Evolutionary conservation across 768 basidiomycete genomes (phyloP).

Genomic region (Termitomyces sp.): DNA sequence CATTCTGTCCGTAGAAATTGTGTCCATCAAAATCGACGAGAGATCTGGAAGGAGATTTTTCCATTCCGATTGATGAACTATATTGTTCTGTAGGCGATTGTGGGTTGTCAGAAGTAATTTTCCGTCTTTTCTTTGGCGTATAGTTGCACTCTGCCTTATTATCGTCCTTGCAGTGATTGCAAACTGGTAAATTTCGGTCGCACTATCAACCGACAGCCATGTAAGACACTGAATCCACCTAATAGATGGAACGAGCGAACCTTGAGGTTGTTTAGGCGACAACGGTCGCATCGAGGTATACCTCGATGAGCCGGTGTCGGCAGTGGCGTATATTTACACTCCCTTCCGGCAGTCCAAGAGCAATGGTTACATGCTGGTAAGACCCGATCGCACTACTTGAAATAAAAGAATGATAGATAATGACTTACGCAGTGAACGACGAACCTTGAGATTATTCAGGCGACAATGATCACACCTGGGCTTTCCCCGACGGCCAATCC

Average conservation of each 20-base stretch:
- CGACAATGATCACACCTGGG: constrained; percentile 75
- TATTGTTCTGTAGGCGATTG: constrained; percentile 7
- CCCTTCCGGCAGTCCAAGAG: constrained; percentile 56
- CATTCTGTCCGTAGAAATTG: constrained; percentile 43
- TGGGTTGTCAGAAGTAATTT: constrained; percentile 31
- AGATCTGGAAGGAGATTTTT: background rate
- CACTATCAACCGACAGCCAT: constrained; percentile 39
- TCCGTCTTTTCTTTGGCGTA: constrained; percentile 68
- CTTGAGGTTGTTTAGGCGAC: constrained; percentile 64
- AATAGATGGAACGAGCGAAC: constrained; percentile 29
- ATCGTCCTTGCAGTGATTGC: constrained; percentile 60
- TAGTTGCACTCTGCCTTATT: constrained; percentile 60
- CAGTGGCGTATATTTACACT: constrained; percentile 70
- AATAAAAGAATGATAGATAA: constrained; percentile 7
- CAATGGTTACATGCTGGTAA: constrained; percentile 72
- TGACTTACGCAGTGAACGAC: constrained; percentile 19
- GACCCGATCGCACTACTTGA: constrained; percentile 60
- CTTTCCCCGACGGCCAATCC: constrained; percentile 73
- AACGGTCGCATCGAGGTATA: constrained; percentile 70
- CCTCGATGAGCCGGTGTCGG: constrained; percentile 75
- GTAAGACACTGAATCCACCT: background rate
- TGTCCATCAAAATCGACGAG: background rate
- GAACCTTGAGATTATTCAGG: constrained; percentile 65
- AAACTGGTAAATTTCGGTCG: constrained; percentile 67
- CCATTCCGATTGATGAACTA: constrained; percentile 7